phyloP scores from a whole-genome alignment of 345 rosid species.

The Turritis glabra region DNA sequence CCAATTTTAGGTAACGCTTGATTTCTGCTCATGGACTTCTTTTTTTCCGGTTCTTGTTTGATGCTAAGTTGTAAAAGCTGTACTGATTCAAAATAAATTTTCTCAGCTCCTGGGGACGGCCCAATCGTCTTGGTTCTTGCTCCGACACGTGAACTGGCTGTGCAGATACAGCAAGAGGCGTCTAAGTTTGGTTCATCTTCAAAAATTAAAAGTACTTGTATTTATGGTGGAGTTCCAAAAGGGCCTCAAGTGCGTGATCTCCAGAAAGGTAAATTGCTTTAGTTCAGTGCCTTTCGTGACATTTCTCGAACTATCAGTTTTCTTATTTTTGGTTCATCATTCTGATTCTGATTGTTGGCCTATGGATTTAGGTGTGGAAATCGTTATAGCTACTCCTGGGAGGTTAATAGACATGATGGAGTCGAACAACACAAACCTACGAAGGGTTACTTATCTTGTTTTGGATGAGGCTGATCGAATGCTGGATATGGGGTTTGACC shows the following conservation, averaged over 20 bases:
- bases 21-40: background rate
- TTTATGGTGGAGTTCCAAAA: constrained; percentile 99
- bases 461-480: constrained; percentile 99
- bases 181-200: constrained; percentile 97
- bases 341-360: constrained; percentile 14
- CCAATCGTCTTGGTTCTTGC: constrained; percentile 98
- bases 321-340: background rate
- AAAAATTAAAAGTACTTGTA: constrained; percentile 86
- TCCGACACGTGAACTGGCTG: constrained; percentile 99
- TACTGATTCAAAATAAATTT: background rate
- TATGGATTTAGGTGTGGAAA: constrained; percentile 72
- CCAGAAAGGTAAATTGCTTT: constrained; percentile 82
- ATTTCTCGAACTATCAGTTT: background rate
- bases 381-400: constrained; percentile 98
- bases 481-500: constrained; percentile 99
- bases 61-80: background rate
- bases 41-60: background rate
- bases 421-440: constrained; percentile 87
- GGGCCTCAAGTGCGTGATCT: constrained; percentile 99
- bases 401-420: constrained; percentile 99
- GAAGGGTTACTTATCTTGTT: constrained; percentile 95
- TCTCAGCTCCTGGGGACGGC: constrained; percentile 90
- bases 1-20: constrained; percentile 71
- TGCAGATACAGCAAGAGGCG: constrained; percentile 97
- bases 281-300: constrained; percentile 10